These are phyloP conservation scores for Eucalyptus tenuipes DNA, from an alignment of 345 rosid genomes.

Conservation along the genomic window DNA sequence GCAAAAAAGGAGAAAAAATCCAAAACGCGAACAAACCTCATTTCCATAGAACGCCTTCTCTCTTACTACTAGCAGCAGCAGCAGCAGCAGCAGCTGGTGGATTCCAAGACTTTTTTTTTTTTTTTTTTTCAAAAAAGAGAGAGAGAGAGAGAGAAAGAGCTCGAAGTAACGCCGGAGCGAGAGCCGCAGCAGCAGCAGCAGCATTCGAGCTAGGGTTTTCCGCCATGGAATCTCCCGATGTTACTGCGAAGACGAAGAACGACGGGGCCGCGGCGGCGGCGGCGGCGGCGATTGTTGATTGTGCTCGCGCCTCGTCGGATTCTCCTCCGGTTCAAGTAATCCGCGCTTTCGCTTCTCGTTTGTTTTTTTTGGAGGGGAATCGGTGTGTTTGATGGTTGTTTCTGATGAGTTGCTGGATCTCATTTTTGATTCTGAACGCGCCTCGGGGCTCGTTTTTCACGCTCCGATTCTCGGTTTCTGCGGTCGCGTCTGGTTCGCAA, in stretches of 20 bases:
- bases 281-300: neutral
- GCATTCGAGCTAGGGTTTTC: neutral
- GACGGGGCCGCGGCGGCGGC: neutral
- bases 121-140: too few relatives aligned
- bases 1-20: neutral
- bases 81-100: neutral
- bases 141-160: neutral
- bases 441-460: neutral
- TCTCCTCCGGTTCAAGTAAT: constrained; percentile 34
- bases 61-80: neutral
- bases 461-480: neutral
- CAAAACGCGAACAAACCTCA: neutral
- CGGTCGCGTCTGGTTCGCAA: neutral
- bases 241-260: neutral
- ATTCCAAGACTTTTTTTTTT: neutral
- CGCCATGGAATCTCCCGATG: constrained; percentile 15
- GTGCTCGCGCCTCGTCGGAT: neutral
- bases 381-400: neutral
- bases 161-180: neutral
- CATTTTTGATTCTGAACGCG: neutral
- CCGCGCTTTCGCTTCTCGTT: neutral
- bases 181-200: neutral
- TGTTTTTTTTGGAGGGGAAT: neutral
- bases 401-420: neutral
- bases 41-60: neutral